phyloP scores from a whole-genome alignment of 108 stramenopile genomes.

The Conticribra guillardii region DNA sequence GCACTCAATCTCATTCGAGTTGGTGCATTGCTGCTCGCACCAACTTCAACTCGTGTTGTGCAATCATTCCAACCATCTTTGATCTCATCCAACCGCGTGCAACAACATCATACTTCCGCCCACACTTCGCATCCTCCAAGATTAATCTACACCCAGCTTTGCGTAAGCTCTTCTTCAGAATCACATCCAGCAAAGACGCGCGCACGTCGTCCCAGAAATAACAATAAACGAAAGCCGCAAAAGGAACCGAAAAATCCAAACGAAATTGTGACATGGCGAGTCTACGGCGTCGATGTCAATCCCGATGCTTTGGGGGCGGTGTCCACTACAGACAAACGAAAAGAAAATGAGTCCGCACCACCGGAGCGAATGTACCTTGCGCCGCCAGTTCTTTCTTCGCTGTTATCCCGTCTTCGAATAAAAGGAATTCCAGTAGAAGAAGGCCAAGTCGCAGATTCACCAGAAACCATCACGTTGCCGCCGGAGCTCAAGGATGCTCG shows the following conservation, averaged over 20 bases:
- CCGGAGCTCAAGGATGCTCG: conserved; percentile 47
- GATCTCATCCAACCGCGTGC: neutral
- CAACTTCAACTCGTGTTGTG: no score
- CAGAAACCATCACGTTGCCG: conserved; percentile 19
- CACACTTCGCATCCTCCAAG: no score
- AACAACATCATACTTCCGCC: neutral
- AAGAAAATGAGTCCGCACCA: neutral
- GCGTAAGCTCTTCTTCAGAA: neutral
- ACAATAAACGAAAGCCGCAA: neutral
- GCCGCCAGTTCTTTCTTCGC: conserved; percentile 44
- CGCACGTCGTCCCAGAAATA: neutral
- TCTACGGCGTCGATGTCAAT: conserved; percentile 72
- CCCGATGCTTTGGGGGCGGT: conserved; percentile 61
- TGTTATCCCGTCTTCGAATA: conserved; percentile 45
- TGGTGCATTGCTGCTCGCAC: no score
- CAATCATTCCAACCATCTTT: conserved; percentile 5
- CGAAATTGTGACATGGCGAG: conserved; percentile 61
- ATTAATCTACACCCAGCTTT: neutral
- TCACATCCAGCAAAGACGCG: neutral
- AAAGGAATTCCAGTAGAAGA: neutral
- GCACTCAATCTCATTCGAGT: no score
- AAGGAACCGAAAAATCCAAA: conserved; percentile 31
- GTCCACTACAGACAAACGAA: neutral
- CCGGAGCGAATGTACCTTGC: conserved; percentile 48
- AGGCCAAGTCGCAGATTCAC: neutral